Conservation (phyloP, 768 basidiomycete species). For the Hygrophorus pudorinus region DNA sequence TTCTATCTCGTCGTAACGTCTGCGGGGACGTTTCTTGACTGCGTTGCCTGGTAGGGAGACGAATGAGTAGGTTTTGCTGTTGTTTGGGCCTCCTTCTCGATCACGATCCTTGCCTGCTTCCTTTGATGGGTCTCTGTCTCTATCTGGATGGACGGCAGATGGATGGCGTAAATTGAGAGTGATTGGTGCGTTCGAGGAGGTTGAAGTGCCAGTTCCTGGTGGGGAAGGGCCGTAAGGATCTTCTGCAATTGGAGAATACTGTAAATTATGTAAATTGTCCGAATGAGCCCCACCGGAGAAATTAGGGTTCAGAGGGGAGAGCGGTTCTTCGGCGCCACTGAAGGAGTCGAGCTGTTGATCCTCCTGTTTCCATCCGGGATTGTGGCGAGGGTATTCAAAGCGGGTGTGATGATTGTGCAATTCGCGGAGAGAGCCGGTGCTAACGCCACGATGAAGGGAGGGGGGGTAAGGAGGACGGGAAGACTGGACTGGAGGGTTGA, state of each 20-base stretch:
- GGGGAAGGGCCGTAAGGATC: conserved; percentile 53
- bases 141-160: conserved; percentile 2
- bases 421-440: conserved; percentile 35
- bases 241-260: conserved; percentile 36
- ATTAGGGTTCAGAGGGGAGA: conserved; percentile 45
- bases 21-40: conserved; percentile 74
- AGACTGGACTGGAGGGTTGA: conserved; percentile 24
- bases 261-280: conserved; percentile 25
- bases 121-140: not conserved
- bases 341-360: conserved; percentile 22
- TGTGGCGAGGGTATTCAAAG: conserved; percentile 22
- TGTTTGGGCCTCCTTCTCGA: conserved; percentile 17
- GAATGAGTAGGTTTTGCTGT: conserved; percentile 72
- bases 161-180: conserved; percentile 14
- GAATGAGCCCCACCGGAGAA: conserved; percentile 34
- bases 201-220: conserved; percentile 52
- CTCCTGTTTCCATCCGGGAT: conserved; percentile 27
- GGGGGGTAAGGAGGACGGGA: conserved; percentile 25
- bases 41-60: conserved; percentile 74
- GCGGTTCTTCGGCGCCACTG: conserved; percentile 33
- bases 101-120: conserved; percentile 1
- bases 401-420: conserved; percentile 26
- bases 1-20: conserved; percentile 92
- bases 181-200: conserved; percentile 35
- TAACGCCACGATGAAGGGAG: conserved; percentile 37